These are phyloP conservation scores for Omphalotus olearius DNA, from an alignment of 1,284 basidiomycete genomes.

Conservation along the genomic window DNA sequence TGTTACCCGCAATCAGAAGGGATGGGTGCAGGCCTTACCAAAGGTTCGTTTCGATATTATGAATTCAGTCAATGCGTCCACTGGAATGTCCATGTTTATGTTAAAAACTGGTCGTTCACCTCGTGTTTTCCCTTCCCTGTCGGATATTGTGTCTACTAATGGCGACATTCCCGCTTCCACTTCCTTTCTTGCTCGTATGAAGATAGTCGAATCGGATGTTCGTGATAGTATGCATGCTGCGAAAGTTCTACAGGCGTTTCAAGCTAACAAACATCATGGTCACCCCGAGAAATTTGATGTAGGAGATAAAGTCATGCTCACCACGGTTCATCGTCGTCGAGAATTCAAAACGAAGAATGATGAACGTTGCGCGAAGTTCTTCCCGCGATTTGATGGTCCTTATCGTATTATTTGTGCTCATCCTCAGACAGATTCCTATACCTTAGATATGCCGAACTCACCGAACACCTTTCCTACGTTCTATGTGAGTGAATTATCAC, in stretches of 20 bases:
- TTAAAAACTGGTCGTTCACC: slow-evolving; percentile 21
- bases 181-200: not conserved
- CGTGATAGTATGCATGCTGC: not conserved
- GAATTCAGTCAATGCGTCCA: slow-evolving; percentile 28
- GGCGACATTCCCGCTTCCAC: too few species aligned
- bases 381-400: slow-evolving; percentile 18
- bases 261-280: not conserved
- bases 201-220: not conserved
- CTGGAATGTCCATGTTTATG: slow-evolving; percentile 31
- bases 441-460: slow-evolving; percentile 15
- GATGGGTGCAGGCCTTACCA: slow-evolving; percentile 31
- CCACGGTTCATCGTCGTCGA: not conserved
- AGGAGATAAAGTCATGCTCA: slow-evolving; percentile 4
- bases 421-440: slow-evolving; percentile 4
- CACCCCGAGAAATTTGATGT: not conserved
- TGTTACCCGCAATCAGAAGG: slow-evolving; percentile 28
- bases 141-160: too few species aligned
- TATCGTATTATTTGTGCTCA: slow-evolving; percentile 3
- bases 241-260: slow-evolving; percentile 5
- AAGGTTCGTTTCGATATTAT: slow-evolving; percentile 35
- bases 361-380: slow-evolving; percentile 17
- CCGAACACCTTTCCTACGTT: slow-evolving; percentile 15
- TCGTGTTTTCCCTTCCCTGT: slow-evolving; percentile 24
- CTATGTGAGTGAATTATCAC: slow-evolving; percentile 15
- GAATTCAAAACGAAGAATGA: slow-evolving; percentile 1